Base-by-base conservation (phyloP, 176 grass and related monocot species). In the Typha latifolia region DNA sequence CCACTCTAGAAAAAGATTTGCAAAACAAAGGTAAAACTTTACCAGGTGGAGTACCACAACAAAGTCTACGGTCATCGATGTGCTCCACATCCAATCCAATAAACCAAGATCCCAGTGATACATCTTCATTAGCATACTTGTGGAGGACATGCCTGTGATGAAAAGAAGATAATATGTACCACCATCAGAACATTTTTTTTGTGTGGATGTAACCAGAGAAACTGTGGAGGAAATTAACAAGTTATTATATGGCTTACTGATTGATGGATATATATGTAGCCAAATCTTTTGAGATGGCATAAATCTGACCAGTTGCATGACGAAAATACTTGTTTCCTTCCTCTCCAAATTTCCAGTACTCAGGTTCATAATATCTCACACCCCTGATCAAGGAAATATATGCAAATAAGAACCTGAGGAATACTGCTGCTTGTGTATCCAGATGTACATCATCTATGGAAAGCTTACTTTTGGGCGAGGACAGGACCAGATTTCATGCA, bases 221-320 rank as follows among this genome's bases (percentile, higher is more conserved):
- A 43, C 0, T 59, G n/a, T 12, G 18, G 53, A 16, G 53, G 20
- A 6, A 59, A 59, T 22, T 59, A 22, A 59, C n/a, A 59, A 0
- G 10, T 59, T 59, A 22, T 9, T 19, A 59, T 12, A 59, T 19
- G 20, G 53, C 81, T 82, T 79, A 89, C 82, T 76, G 80, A 64
- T 89, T 85, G 77, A 85, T 89, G 27, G 82, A 89, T 85, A 89
- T 89, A 62, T 89, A 89, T 27, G 82, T 82, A 18, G 86, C 86
- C 19, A 89, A 24, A 76, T 89, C 86, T 68, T 89, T 89, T 1
- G 86, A 89, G 78, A 89, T 82, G 49, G 86, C 86, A 14, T 89
- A 89, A 56, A 89, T 51, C 67, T 89, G 86, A 49, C 86, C 86
- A 32, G 86, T 89, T 15, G 82, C 86, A 68, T 89, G 86, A 32